A percentile compares a stretch with the other conserved stretches of the same genome.
phyloP scores from a whole-genome alignment of 148 eudicot genomes.

The Chenopodium album region DNA sequence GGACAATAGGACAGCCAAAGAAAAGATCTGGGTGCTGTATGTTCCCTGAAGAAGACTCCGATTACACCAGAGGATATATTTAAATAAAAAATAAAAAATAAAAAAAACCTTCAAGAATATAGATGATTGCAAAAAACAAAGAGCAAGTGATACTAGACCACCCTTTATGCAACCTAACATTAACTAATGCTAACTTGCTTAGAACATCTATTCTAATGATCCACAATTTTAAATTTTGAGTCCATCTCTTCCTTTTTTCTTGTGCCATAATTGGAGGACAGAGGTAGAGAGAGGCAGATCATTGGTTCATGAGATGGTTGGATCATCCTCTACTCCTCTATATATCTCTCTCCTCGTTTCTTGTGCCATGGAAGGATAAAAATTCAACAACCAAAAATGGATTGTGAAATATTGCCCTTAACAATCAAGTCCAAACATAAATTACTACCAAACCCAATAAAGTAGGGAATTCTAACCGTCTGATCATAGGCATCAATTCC shows the following conservation, averaged over 20 bases:
- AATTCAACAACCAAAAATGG: not conserved
- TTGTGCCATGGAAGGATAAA: not conserved
- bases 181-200: not conserved
- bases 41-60: slow-evolving; percentile 63
- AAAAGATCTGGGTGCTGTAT: slow-evolving; percentile 95
- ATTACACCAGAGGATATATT: not conserved
- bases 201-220: not conserved
- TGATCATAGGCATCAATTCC: slow-evolving; percentile 99
- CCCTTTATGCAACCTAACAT: not conserved
- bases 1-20: slow-evolving; percentile 91
- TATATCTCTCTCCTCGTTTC: not conserved
- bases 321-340: not conserved
- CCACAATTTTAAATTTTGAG: not conserved
- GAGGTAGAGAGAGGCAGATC: not conserved
- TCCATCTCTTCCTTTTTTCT: too few relatives aligned
- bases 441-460: not conserved
- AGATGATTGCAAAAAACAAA: not conserved
- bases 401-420: not conserved
- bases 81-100: too few relatives aligned
- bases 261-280: not conserved
- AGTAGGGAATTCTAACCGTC: slow-evolving; percentile 54
- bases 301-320: not conserved
- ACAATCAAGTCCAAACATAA: slow-evolving; percentile 2
- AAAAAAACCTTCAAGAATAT: not conserved
- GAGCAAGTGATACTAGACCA: not conserved